Evolutionary conservation across 768 basidiomycete species (phyloP).

Genomic region (Fomitopsis serialis): DNA sequence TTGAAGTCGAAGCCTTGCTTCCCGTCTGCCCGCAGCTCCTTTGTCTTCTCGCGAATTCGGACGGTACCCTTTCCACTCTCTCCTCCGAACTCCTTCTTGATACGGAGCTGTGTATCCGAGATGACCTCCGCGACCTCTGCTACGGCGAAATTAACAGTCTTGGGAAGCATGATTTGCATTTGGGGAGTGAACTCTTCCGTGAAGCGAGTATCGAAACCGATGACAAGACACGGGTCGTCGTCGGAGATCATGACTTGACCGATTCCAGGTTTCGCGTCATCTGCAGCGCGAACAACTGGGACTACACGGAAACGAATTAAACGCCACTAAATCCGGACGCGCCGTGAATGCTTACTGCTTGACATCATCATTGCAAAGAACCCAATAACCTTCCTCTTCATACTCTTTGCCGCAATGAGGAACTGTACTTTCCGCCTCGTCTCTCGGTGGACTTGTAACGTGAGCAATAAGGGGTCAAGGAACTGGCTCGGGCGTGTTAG

Average conservation of each 20-base stretch:
- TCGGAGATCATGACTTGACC: conserved; percentile 69
- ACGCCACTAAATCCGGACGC: background rate
- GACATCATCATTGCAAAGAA: conserved; percentile 83
- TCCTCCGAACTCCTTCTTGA: conserved; percentile 85
- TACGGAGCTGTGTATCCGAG: conserved; percentile 77
- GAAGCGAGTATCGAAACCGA: conserved; percentile 82
- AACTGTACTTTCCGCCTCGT: conserved; percentile 78
- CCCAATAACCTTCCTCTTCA: conserved; percentile 76
- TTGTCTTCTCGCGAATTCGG: conserved; percentile 60
- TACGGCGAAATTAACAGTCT: conserved; percentile 64
- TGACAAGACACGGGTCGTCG: conserved; percentile 74
- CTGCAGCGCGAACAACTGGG: conserved; percentile 88
- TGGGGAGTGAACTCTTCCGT: conserved; percentile 62
- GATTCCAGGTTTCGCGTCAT: conserved; percentile 69
- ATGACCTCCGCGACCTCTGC: conserved; percentile 87
- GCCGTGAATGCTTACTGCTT: conserved; percentile 57
- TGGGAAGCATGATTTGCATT: conserved; percentile 86
- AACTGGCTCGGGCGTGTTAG: conserved; percentile 47
- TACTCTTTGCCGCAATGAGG: conserved; percentile 84
- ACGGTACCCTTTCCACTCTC: conserved; percentile 71
- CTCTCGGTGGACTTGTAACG: conserved; percentile 68
- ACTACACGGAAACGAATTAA: conserved; percentile 40
- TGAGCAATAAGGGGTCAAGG: conserved; percentile 74
- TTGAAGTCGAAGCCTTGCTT: conserved; percentile 72
- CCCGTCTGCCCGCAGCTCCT: conserved; percentile 52